A percentile compares a stretch with the other conserved stretches of the same genome.
Evolutionary conservation across 2,329 filamentous ascomycete species (phyloP).

Genomic region (Colletotrichum brevisporum): DNA sequence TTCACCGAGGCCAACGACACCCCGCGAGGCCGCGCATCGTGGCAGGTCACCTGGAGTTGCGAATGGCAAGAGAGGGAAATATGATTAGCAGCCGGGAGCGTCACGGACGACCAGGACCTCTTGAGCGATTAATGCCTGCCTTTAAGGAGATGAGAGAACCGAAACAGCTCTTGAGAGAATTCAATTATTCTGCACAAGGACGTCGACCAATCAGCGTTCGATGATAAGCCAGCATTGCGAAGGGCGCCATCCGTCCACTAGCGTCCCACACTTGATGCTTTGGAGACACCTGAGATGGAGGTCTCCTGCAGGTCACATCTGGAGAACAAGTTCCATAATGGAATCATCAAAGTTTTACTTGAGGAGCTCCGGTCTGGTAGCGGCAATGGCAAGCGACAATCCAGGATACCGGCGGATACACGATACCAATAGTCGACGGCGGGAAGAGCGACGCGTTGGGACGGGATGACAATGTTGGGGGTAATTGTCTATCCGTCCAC

Average conservation of each 20-base stretch:
- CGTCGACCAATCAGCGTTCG: constrained; percentile 46
- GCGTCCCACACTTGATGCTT: constrained; percentile 39
- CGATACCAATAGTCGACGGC: constrained; percentile 11
- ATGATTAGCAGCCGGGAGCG: constrained; percentile 30
- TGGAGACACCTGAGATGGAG: constrained; percentile 38
- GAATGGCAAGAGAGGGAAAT: constrained; percentile 37
- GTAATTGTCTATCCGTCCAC: constrained; percentile 27
- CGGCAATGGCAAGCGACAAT: constrained; percentile 37
- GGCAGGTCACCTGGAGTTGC: constrained; percentile 32
- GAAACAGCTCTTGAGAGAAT: constrained; percentile 44
- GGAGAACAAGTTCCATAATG: constrained; percentile 41
- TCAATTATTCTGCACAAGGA: constrained; percentile 52
- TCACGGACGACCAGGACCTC: constrained; percentile 15
- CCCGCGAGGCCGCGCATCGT: constrained; percentile 32
- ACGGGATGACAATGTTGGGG: constrained; percentile 33
- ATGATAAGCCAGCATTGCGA: constrained; percentile 48
- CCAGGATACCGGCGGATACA: constrained; percentile 10
- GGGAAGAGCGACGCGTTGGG: constrained; percentile 26
- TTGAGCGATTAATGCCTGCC: constrained; percentile 40
- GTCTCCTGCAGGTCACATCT: constrained; percentile 41
- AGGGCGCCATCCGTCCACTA: constrained; percentile 40
- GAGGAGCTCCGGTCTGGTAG: constrained; percentile 24
- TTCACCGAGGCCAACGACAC: constrained; percentile 40
- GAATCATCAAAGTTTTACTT: constrained; percentile 43
- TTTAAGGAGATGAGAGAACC: constrained; percentile 38